A percentile compares a stretch with the other conserved stretches of the same genome.
These are phyloP conservation scores for Syncephalastrum contaminatum DNA, from an alignment of 371 early-diverging fungal species.

Conservation along the genomic window DNA sequence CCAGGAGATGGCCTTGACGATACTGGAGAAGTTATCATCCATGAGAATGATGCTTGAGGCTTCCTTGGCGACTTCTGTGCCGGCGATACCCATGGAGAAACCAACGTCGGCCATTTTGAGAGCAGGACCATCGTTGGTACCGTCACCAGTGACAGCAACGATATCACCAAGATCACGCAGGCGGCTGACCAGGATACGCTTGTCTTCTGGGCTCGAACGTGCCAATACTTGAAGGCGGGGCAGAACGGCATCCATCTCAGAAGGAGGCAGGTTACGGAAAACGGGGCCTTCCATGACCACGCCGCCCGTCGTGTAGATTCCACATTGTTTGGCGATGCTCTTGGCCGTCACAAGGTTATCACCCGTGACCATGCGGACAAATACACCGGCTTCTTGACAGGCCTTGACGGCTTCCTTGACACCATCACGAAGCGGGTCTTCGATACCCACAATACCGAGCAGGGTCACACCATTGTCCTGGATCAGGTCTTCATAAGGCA, in stretches of 20 bases:
- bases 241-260: conserved; percentile 61
- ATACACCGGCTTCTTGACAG: conserved; percentile 73
- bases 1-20: conserved; percentile 75
- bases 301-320: conserved; percentile 63
- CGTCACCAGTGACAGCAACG: conserved; percentile 81
- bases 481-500: conserved; percentile 41
- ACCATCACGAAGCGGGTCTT: conserved; percentile 73
- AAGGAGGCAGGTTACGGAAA: conserved; percentile 56
- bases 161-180: conserved; percentile 64
- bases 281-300: conserved; percentile 68
- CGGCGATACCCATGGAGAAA: conserved; percentile 77
- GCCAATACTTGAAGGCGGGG: conserved; percentile 72
- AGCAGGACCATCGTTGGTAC: conserved; percentile 76
- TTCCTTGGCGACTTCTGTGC: conserved; percentile 81
- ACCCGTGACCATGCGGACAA: conserved; percentile 84
- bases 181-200: conserved; percentile 63
- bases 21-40: conserved; percentile 75
- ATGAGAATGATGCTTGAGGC: conserved; percentile 76
- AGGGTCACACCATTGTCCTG: conserved; percentile 47
- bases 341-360: conserved; percentile 71
- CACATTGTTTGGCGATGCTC: conserved; percentile 68
- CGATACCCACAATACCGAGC: conserved; percentile 65
- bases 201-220: conserved; percentile 72
- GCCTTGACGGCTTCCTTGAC: conserved; percentile 64
- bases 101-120: conserved; percentile 78